Evolutionary conservation across 192 early-diverging fungal species (phyloP), one percentile per base, ranked within the genome.

Genomic region (Obelidium mucronatum): DNA sequence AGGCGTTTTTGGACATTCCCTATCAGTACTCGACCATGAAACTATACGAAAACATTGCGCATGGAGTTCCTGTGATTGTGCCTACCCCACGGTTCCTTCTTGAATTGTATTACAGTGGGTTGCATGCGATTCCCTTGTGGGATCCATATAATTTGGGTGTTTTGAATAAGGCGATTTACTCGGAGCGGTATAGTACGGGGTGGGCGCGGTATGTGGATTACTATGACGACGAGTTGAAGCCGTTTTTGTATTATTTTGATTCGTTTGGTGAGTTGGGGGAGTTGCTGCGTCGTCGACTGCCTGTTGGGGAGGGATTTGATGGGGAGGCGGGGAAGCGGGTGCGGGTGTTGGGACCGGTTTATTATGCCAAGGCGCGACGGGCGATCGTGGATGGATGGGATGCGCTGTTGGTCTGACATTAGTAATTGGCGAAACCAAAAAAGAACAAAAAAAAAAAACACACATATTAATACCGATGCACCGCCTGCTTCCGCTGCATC

Each of bases 21-120:
- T 75, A 75, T n/a, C 73, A 75, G 40, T 64, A 35, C 28, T 39
- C 31, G 11, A 75, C 73, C 22, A 65, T 75, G 62, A 75, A 75
- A 0, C 52, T 75, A 2, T 75, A 75, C 44, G 73, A 75, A 75
- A 75, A 75, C 36, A 66, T 75, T 31, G 66, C 62, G 2, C 11
- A 8, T 5, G 73, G 73, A 3, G 73, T 75, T 8, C 63, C 66
- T 1, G n/a, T 42, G 22, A 36, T 75, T 2, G 13, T 75, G 5
- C 73, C 73, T 8, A 37, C 73, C 2, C 44, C 63, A 2, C 42
- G 66, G 5, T 65, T 67, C 15, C 3, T 75, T 40, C 15, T 65
- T n/a, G 73, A 75, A 44, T 22, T 75, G 28, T 17, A 34, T 24
- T 30, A 65, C 22, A 26, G n/a, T 17, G 33, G 66, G 1, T 22